Percentiles rank a stretch among this genome's conserved stretches.
Evolutionary conservation across 1,139 yeast genomes (phyloP).

Genomic region (Meyerozyma elateridarum): DNA sequence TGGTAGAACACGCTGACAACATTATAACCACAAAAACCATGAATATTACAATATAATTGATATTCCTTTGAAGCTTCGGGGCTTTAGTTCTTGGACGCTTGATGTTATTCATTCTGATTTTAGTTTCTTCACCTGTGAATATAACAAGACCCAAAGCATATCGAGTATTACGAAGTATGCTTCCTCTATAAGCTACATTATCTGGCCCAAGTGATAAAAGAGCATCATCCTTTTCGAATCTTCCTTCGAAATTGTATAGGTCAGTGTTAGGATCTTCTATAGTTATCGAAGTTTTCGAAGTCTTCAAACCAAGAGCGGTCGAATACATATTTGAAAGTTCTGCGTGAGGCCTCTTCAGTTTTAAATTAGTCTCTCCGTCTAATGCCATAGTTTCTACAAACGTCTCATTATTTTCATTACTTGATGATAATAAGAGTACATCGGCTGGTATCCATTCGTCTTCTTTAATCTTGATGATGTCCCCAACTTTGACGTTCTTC

Average conservation of each 20-base stretch:
- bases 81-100: slow-evolving; percentile 88
- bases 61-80: slow-evolving; percentile 80
- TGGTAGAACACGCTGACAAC: slow-evolving; percentile 74
- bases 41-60: slow-evolving; percentile 76
- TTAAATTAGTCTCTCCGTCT: slow-evolving; percentile 94
- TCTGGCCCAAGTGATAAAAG: slow-evolving; percentile 67
- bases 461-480: slow-evolving; percentile 62
- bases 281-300: slow-evolving; percentile 49
- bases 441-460: slow-evolving; percentile 97
- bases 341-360: slow-evolving; percentile 63
- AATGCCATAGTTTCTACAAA: slow-evolving; percentile 94
- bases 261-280: slow-evolving; percentile 91
- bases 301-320: slow-evolving; percentile 48
- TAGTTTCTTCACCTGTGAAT: slow-evolving; percentile 94
- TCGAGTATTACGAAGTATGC: slow-evolving; percentile 78
- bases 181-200: slow-evolving; percentile 83
- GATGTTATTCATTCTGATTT: slow-evolving; percentile 91
- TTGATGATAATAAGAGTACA: slow-evolving; percentile 61
- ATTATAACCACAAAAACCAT: slow-evolving; percentile 81
- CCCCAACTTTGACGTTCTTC: slow-evolving; percentile 83
- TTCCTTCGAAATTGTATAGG: slow-evolving; percentile 88
- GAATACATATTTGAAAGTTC: slow-evolving; percentile 50
- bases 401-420: slow-evolving; percentile 59
- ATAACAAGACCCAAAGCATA: slow-evolving; percentile 73
- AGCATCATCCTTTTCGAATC: slow-evolving; percentile 29